These are phyloP conservation scores for Diaporthe ilicicola DNA, from an alignment of 2,329 filamentous ascomycete species.

Conservation along the genomic window DNA sequence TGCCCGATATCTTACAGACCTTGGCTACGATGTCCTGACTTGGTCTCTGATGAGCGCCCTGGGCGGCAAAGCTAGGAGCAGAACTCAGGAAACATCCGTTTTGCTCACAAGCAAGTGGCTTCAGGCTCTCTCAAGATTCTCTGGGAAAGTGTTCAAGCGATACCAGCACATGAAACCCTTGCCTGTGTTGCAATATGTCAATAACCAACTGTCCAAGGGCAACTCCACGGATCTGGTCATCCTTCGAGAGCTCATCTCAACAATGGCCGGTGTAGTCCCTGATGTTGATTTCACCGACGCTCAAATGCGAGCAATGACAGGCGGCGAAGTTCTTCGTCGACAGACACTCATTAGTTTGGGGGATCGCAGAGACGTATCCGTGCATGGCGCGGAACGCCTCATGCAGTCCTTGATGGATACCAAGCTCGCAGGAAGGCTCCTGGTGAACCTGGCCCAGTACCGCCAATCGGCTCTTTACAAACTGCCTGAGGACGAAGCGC, in stretches of 20 bases:
- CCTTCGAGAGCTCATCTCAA: constrained; percentile 86
- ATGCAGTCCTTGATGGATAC: constrained; percentile 82
- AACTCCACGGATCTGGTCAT: constrained; percentile 93
- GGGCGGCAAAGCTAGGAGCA: constrained; percentile 67
- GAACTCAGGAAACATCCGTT: constrained; percentile 69
- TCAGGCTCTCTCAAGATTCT: constrained; percentile 87
- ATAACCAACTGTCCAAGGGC: constrained; percentile 80
- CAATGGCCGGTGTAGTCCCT: constrained; percentile 93
- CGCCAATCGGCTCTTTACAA: constrained; percentile 86
- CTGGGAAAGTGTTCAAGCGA: constrained; percentile 86
- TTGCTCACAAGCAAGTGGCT: constrained; percentile 90
- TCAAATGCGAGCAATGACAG: constrained; percentile 88
- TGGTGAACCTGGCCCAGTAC: constrained; percentile 92
- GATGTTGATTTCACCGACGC: constrained; percentile 88
- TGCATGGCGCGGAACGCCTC: constrained; percentile 79
- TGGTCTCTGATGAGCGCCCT: constrained; percentile 88
- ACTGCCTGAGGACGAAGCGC: constrained; percentile 74
- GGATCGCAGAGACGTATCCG: constrained; percentile 82
- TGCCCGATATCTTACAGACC: constrained; percentile 88
- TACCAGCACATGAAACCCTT: constrained; percentile 85
- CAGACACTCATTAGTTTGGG: constrained; percentile 83
- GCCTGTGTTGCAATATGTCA: constrained; percentile 89
- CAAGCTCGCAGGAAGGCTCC: constrained; percentile 79
- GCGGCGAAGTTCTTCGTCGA: constrained; percentile 79
- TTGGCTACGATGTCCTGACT: constrained; percentile 92